A percentile compares a stretch with the other conserved stretches of the same genome.
These are phyloP conservation scores for Raphanus raphanistrum DNA, from an alignment of 345 rosid species.

Conservation along the genomic window DNA sequence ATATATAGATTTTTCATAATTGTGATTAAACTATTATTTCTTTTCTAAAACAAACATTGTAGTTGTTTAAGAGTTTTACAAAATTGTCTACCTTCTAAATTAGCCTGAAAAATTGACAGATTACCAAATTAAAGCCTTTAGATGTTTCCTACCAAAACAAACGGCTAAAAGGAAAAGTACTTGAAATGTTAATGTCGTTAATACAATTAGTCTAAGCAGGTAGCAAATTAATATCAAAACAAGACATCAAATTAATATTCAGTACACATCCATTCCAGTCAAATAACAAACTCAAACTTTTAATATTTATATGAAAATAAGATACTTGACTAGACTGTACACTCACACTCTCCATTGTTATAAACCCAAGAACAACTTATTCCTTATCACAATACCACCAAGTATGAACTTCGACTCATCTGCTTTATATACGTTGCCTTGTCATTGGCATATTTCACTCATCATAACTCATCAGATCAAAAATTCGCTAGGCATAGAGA, in stretches of 20 bases:
- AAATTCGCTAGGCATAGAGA: not conserved
- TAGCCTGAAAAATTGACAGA: not conserved
- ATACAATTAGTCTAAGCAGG: not conserved
- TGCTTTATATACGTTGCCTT: not conserved
- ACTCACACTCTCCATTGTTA: not conserved
- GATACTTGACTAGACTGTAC: not conserved
- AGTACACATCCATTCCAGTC: not conserved
- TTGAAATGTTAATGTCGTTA: not conserved
- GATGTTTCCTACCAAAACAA: not conserved
- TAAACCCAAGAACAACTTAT: not conserved
- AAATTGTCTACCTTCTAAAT: not conserved
- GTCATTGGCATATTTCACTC: not conserved
- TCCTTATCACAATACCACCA: not conserved
- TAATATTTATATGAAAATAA: not conserved
- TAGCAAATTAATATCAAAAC: not conserved
- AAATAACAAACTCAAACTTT: not conserved
- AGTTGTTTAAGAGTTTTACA: not conserved
- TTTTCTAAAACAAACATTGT: not conserved
- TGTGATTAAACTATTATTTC: not conserved
- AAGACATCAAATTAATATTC: not conserved
- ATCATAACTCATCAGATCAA: not conserved
- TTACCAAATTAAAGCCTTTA: not conserved
- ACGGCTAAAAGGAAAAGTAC: conserved; percentile 1
- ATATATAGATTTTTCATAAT: not conserved
- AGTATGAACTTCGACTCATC: not conserved